Base-by-base conservation (phyloP, 192 early-diverging fungal species). In the Podochytrium sp. region DNA sequence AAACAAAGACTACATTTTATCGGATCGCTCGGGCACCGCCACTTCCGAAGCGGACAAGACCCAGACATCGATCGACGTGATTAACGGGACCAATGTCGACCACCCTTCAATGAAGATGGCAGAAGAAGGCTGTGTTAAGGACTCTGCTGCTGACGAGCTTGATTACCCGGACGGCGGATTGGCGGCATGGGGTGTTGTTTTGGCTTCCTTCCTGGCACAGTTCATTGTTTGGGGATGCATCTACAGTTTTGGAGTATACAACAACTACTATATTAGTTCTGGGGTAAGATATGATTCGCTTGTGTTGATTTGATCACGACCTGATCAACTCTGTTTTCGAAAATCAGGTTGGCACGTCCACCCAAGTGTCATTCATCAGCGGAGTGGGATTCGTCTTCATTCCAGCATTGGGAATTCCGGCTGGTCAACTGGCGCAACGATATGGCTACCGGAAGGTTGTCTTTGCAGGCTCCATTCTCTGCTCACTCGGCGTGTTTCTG, bases 401-500 rank as follows among this genome's bases (percentile, higher is more conserved):
- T 61, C 73, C 49, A 50, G 78, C 77, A 25, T 78, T 73, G 66
- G 79, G 65, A 20, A 77, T 81, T 32, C 30, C 65, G 5, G 30
- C 77, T 27, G 80, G 80, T 16, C 42, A 66, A 47, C 65, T 86
- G 16, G 67, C 70, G 33, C 78, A 82, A 30, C 57, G 50, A 37
- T 84, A 84, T 71, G 88, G 89, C 0, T 86, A 81, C 62, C 73
- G 79, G 4, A 52, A 75, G 52, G 80, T 86, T 32, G 59, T 78
- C 6, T 52, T 83, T 16, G 70, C 79, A 5, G 90, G 90, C 3
- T 84, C 80, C 7, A 42, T 79, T 38, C 39, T 85, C 12, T 41
- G 86, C 49, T 81, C 83, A 2, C 5, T 69, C 14, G 65, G 65
- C 4, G 16, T 30, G 29, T 47, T 76, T 20, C 14, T 49, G 20